phyloP scores from a whole-genome alignment of 768 basidiomycete species.

The Agaricus sinodeliciosus region DNA sequence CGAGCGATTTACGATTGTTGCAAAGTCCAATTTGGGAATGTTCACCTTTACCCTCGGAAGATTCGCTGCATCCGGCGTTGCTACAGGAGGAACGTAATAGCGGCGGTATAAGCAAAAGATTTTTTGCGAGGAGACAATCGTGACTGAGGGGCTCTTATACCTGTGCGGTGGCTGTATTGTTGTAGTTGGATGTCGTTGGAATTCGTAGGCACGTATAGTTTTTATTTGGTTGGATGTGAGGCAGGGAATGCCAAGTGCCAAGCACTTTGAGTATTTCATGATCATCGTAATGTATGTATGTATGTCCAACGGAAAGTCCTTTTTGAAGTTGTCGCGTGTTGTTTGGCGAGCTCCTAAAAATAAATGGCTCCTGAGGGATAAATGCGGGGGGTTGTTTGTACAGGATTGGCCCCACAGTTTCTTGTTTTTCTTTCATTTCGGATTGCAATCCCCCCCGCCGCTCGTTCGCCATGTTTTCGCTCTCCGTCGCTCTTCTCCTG shows the following conservation, averaged over 20 bases:
- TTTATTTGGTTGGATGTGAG: no score
- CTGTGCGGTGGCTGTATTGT: no score
- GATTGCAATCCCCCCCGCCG: background rate
- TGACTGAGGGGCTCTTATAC: no score
- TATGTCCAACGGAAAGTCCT: no score
- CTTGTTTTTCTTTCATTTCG: background rate
- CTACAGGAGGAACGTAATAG: background rate
- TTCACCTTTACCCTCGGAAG: slow-evolving; percentile 7
- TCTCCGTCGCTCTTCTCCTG: background rate
- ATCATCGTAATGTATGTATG: no score
- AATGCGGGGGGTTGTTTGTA: background rate
- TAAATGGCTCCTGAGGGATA: background rate
- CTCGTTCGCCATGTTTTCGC: slow-evolving; percentile 15
- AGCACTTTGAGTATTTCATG: no score
- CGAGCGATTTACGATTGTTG: slow-evolving; percentile 2
- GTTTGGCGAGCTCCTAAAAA: background rate
- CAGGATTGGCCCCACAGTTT: background rate
- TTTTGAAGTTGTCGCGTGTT: no score
- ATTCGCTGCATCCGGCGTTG: background rate
- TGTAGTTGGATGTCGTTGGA: no score
- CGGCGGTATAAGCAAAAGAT: background rate
- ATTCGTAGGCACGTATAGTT: no score
- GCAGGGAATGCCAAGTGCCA: no score
- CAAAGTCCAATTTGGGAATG: slow-evolving; percentile 8
- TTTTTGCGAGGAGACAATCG: no score